A percentile compares a stretch with the other conserved stretches of the same genome.
Conservation (phyloP, 2,329 filamentous ascomycete species). For the Aaosphaeria pasadenensis region DNA sequence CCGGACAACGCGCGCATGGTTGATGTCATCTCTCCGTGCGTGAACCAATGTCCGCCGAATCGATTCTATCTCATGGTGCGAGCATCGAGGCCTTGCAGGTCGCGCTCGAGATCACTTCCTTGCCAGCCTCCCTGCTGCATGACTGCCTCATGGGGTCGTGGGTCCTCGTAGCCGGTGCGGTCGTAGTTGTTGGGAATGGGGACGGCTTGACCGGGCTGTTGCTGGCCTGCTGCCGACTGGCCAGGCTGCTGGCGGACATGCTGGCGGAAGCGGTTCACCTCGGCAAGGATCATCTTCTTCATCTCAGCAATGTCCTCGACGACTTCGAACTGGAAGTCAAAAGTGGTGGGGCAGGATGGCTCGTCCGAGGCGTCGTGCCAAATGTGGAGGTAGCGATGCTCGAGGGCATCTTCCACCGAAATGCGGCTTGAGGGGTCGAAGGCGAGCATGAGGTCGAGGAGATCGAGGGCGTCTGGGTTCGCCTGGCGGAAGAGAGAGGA, state of each 20-base stretch:
- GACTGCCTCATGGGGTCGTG: constrained; percentile 57
- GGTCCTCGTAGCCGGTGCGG: constrained; percentile 58
- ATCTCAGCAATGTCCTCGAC: constrained; percentile 92
- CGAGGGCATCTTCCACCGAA: constrained; percentile 88
- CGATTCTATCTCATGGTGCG: constrained; percentile 3
- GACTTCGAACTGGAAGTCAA: constrained; percentile 99
- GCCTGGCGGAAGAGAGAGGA: constrained; percentile 84
- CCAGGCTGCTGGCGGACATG: constrained; percentile 46
- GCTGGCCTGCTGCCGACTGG: constrained; percentile 26
- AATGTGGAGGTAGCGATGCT: constrained; percentile 94
- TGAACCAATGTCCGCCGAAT: too few relatives aligned
- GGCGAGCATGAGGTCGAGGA: constrained; percentile 94
- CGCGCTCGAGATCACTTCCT: constrained; percentile 41
- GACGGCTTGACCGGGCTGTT: constrained; percentile 49
- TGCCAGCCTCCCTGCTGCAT: constrained; percentile 32
- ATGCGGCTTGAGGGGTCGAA: constrained; percentile 95
- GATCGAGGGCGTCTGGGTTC: constrained; percentile 91
- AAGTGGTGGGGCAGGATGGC: constrained; percentile 86
- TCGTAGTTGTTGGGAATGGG: constrained; percentile 62
- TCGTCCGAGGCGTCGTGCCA: constrained; percentile 98
- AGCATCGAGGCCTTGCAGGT: constrained; percentile 47
- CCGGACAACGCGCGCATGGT: too few relatives aligned
- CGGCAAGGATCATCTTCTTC: constrained; percentile 96
- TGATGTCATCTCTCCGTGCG: too few relatives aligned
- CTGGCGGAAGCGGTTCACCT: constrained; percentile 81